A percentile compares a stretch with the other conserved stretches of the same genome.
These are phyloP conservation scores for Xylariaceae sp. DNA, from an alignment of 2,329 filamentous ascomycete genomes.

Conservation along the genomic window DNA sequence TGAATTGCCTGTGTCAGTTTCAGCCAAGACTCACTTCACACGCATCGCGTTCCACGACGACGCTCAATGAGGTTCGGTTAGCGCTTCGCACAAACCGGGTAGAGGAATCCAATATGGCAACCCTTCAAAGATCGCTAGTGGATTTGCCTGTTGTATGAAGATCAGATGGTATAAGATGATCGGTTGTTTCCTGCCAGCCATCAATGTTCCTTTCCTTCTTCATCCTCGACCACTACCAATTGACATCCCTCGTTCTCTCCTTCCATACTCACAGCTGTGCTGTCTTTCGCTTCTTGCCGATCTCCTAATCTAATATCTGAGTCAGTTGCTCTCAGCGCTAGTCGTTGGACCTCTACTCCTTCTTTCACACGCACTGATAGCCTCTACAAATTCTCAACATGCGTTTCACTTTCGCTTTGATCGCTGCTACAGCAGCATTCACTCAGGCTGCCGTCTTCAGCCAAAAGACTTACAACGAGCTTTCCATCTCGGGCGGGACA, in stretches of 20 bases:
- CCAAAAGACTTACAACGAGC: slow-evolving; percentile 37
- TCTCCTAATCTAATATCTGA: slow-evolving; percentile 7
- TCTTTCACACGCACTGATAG: neutral
- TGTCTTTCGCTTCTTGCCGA: slow-evolving; percentile 26
- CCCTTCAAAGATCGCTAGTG: neutral
- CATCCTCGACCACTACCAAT: slow-evolving; percentile 15
- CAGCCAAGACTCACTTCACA: too few relatives aligned
- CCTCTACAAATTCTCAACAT: slow-evolving; percentile 18
- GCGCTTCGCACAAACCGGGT: too few relatives aligned
- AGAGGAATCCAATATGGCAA: too few relatives aligned
- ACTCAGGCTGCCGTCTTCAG: slow-evolving; percentile 25
- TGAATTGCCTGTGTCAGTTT: too few relatives aligned
- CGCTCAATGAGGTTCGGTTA: too few relatives aligned
- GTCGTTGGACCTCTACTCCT: slow-evolving; percentile 4
- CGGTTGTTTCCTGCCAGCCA: slow-evolving; percentile 4
- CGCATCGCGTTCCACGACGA: too few relatives aligned
- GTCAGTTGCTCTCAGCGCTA: slow-evolving; percentile 2
- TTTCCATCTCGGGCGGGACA: slow-evolving; percentile 44
- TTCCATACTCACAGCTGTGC: slow-evolving; percentile 24
- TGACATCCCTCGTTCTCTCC: slow-evolving; percentile 2
- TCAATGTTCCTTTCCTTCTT: slow-evolving; percentile 10
- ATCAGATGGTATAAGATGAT: slow-evolving; percentile 13
- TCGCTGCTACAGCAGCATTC: slow-evolving; percentile 20
- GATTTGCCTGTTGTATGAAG: slow-evolving; percentile 10
- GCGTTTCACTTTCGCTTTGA: slow-evolving; percentile 25